Percentiles rank a stretch among this genome's conserved stretches.
These are phyloP conservation scores for Aphelidium insulamus DNA, from an alignment of 371 early-diverging fungal species.

Conservation along the genomic window DNA sequence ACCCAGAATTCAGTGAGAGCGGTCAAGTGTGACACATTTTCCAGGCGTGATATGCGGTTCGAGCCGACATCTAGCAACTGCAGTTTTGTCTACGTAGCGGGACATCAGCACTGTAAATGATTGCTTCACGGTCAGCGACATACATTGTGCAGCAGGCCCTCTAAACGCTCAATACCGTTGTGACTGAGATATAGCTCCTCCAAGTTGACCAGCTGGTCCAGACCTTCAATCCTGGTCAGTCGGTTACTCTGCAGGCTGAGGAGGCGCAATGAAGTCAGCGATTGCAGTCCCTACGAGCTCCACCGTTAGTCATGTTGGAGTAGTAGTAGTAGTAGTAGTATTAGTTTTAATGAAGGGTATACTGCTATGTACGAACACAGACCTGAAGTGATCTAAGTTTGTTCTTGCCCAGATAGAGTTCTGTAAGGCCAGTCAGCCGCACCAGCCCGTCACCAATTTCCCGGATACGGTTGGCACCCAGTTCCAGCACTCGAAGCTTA, in stretches of 20 bases:
- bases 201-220: constrained; percentile 36
- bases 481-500: constrained; percentile 55
- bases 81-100: constrained; percentile 23
- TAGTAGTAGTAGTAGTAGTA: background rate
- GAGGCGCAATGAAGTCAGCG: constrained; percentile 1
- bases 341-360: background rate
- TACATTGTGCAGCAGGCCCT: constrained; percentile 54
- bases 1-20: constrained; percentile 79
- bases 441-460: constrained; percentile 50
- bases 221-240: constrained; percentile 40
- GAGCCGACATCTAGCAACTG: constrained; percentile 58
- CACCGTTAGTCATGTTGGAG: constrained; percentile 1
- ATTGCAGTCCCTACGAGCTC: constrained; percentile 2
- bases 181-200: constrained; percentile 81
- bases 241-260: constrained; percentile 37
- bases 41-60: constrained; percentile 53
- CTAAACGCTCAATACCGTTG: constrained; percentile 52
- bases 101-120: background rate
- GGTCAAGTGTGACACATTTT: constrained; percentile 41
- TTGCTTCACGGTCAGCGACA: no score
- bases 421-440: constrained; percentile 41
- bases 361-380: constrained; percentile 2
- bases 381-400: constrained; percentile 66
- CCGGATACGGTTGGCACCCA: constrained; percentile 83
- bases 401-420: constrained; percentile 93